Evolutionary conservation across 371 early-diverging fungal genomes (phyloP), one percentile per base, ranked within the genome.

Genomic region (Conidiobolus incongruus): DNA sequence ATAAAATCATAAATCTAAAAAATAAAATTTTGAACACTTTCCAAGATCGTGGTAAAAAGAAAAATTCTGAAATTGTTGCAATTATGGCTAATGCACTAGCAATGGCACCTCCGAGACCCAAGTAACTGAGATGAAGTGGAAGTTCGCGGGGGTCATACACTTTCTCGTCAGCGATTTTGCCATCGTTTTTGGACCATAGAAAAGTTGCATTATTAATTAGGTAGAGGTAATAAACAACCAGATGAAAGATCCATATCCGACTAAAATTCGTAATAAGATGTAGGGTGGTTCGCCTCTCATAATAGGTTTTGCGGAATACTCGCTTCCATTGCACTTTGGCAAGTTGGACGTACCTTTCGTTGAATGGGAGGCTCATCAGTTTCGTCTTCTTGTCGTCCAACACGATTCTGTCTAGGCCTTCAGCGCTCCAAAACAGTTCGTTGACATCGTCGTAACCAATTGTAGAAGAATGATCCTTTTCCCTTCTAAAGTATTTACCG

Each of bases 361-460:
- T 56, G 1, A 69, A 63, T 1, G 68, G 66, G 8, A 74, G 43
- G 35, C 68, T 71, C 38, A 71, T 67, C 4, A 84, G 53, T 7
- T 58, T 58, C 0, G 65, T 47, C 30, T 68, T 68, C 24, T 47
- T 50, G 10, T 58, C 58, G 2, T 63, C 56, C 1, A 77, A 53
- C 21, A 53, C 48, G 33, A 82, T 70, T 20, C 63, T 58, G 12
- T 57, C 57, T 5, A 41, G 42, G 13, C 47, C 40, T 34, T 35
- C 33, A 0, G 20, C 16, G 15, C 33, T 33, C 85, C 86, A 85
- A 56, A 90, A 88, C 26, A 75, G 60, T 49, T 90, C 83, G 52
- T 90, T 90, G 42, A 83, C 70, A 47, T 90, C 89, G 54, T 84
- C 88, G 52, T 88, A 86, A 10, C 86, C 86, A 33, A 90, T 67